These are phyloP conservation scores for Wallacemonas rigidus DNA, from an alignment of 208 protist genomes.

Conservation along the genomic window DNA sequence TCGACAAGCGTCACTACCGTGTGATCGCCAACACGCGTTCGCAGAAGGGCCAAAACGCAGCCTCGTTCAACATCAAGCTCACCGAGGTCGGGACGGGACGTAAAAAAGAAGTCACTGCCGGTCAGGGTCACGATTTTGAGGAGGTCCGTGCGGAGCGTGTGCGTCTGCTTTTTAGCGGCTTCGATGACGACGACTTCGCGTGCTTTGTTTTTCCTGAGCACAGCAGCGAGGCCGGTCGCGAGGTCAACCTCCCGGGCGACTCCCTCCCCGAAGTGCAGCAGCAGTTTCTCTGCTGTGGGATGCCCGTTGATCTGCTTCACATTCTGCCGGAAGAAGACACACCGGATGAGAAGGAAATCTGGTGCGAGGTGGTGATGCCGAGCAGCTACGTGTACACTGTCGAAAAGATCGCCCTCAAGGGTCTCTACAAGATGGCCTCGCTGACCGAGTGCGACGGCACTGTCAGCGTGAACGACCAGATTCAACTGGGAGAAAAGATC, in stretches of 20 bases:
- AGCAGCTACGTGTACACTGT: constrained; percentile 88
- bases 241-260: constrained; percentile 78
- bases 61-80: constrained; percentile 88
- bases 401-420: constrained; percentile 82
- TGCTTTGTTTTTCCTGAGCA: constrained; percentile 91
- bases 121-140: constrained; percentile 84
- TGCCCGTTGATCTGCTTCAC: constrained; percentile 88
- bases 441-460: constrained; percentile 87
- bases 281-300: constrained; percentile 79
- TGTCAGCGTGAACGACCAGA: constrained; percentile 84
- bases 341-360: constrained; percentile 60
- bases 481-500: constrained; percentile 84
- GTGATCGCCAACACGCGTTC: constrained; percentile 83
- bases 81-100: constrained; percentile 73
- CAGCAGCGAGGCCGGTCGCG: constrained; percentile 70
- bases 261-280: constrained; percentile 81
- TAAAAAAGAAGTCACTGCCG: constrained; percentile 85
- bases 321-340: constrained; percentile 73
- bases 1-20: constrained; percentile 81
- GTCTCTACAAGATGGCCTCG: constrained; percentile 87
- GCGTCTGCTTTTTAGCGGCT: constrained; percentile 87
- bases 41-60: constrained; percentile 91
- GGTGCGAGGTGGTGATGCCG: constrained; percentile 84
- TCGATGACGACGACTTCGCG: constrained; percentile 88
- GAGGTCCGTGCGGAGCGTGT: constrained; percentile 82